Percentiles rank a stretch among this genome's conserved stretches.
These are phyloP conservation scores for Tranzscheliella williamsii DNA, from an alignment of 1,284 basidiomycete species.

Conservation along the genomic window DNA sequence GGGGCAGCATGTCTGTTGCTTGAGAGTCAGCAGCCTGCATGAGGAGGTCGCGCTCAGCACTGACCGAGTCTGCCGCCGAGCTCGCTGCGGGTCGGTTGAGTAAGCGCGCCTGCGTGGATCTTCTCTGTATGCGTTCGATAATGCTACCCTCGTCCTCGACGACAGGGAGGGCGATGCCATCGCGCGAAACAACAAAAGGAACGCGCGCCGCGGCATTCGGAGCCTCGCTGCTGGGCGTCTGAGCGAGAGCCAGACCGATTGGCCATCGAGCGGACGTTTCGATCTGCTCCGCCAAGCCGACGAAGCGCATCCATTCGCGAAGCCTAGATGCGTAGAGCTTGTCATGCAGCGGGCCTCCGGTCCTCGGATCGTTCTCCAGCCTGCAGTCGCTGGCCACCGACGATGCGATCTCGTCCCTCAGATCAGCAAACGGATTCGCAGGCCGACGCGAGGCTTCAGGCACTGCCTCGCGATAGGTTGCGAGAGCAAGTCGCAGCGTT, in stretches of 20 bases:
- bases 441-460: slow-evolving; percentile 7
- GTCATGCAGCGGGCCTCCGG: slow-evolving; percentile 36
- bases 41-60: slow-evolving; percentile 17
- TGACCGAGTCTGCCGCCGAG: slow-evolving; percentile 2
- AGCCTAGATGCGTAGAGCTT: slow-evolving; percentile 28
- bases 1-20: slow-evolving; percentile 23
- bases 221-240: slow-evolving; percentile 1
- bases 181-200: slow-evolving; percentile 39
- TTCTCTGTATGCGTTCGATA: slow-evolving; percentile 28
- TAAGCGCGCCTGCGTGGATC: background rate
- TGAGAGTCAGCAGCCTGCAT: slow-evolving; percentile 31
- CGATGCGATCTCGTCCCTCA: slow-evolving; percentile 37
- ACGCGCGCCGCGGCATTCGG: slow-evolving; percentile 1
- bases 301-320: slow-evolving; percentile 53
- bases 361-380: slow-evolving; percentile 35
- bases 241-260: slow-evolving; percentile 21
- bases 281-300: slow-evolving; percentile 48
- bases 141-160: slow-evolving; percentile 35
- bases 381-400: slow-evolving; percentile 27
- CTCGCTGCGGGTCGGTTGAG: slow-evolving; percentile 1
- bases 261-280: slow-evolving; percentile 52
- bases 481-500: slow-evolving; percentile 26
- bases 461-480: slow-evolving; percentile 21
- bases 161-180: slow-evolving; percentile 36
- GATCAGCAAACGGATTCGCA: slow-evolving; percentile 13